These are phyloP conservation scores for Articulospora tetracladia DNA, from an alignment of 495 filamentous ascomycete genomes.

Conservation along the genomic window DNA sequence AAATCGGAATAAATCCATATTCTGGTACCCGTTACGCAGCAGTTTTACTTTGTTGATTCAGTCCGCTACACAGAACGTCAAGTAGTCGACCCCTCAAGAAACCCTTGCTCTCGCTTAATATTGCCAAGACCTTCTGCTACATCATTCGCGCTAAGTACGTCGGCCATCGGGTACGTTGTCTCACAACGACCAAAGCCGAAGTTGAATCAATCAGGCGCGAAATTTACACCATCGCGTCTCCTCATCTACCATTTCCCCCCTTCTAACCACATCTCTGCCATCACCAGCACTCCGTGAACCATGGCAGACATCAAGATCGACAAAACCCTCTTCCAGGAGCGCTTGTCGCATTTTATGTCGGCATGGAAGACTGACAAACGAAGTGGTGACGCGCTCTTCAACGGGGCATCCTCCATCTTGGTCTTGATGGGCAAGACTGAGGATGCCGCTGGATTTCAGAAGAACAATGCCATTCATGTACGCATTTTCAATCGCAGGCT, in stretches of 20 bases:
- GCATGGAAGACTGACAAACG: constrained; percentile 97
- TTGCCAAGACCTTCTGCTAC: neutral
- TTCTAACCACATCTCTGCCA: constrained; percentile 21
- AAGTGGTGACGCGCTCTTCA: constrained; percentile 73
- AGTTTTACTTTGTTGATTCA: too few species aligned
- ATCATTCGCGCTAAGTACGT: constrained; percentile 9
- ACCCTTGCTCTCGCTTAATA: too few species aligned
- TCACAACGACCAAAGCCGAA: neutral
- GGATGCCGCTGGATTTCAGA: constrained; percentile 76
- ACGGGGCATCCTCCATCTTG: constrained; percentile 78
- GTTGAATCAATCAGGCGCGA: constrained; percentile 17
- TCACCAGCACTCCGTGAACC: constrained; percentile 27
- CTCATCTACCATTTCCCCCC: constrained; percentile 5
- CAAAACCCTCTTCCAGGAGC: constrained; percentile 85
- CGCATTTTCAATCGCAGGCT: constrained; percentile 28
- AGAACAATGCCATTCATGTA: constrained; percentile 95
- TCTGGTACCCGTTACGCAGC: too few species aligned
- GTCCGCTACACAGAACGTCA: too few species aligned
- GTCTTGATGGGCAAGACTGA: constrained; percentile 93
- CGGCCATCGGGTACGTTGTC: neutral
- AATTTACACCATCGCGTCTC: constrained; percentile 22
- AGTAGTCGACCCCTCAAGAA: too few species aligned
- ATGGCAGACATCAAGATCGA: constrained; percentile 82
- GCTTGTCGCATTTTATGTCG: constrained; percentile 76
- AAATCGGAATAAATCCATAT: too few species aligned